Evolutionary conservation across 2,329 filamentous ascomycete species (phyloP).

Genomic region (Parastagonospora nodorum): DNA sequence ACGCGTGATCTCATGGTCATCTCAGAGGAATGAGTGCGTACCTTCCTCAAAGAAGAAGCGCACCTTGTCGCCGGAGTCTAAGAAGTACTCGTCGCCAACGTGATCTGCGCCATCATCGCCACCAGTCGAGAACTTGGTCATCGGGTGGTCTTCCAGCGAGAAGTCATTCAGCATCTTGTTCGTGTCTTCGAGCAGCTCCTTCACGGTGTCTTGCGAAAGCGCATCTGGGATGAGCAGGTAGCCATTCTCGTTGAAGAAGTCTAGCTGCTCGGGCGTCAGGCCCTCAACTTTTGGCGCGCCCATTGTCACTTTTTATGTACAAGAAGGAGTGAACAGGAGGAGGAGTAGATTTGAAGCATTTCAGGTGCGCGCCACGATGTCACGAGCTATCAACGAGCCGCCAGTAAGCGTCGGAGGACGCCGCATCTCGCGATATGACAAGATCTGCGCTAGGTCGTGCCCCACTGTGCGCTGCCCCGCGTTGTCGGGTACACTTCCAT

Average conservation of each 20-base stretch:
- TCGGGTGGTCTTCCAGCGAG: conserved; percentile 80
- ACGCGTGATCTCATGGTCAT: neutral
- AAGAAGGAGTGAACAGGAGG: neutral
- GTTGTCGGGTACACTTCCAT: too few relatives aligned
- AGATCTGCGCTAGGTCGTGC: neutral
- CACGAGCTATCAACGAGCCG: neutral
- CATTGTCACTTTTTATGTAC: conserved; percentile 14
- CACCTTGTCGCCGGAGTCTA: conserved; percentile 85
- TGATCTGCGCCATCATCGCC: conserved; percentile 69
- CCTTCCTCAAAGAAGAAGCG: conserved; percentile 95
- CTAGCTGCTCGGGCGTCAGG: conserved; percentile 73
- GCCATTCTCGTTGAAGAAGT: conserved; percentile 78
- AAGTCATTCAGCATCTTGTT: conserved; percentile 75
- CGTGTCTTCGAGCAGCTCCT: conserved; percentile 74
- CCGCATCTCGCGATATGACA: too few relatives aligned
- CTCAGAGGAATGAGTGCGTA: conserved; percentile 17
- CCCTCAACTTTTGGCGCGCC: conserved; percentile 47
- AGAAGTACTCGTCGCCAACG: conserved; percentile 94
- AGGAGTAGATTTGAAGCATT: neutral
- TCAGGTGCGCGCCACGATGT: neutral
- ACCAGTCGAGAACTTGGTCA: conserved; percentile 93
- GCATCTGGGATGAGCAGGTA: conserved; percentile 87
- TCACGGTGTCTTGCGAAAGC: conserved; percentile 68
- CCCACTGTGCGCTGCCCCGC: neutral
- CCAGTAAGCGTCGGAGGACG: neutral